A percentile compares a stretch with the other conserved stretches of the same genome.
phyloP scores from a whole-genome alignment of 1,284 basidiomycete species.

The Ustilago shanxiensis region DNA sequence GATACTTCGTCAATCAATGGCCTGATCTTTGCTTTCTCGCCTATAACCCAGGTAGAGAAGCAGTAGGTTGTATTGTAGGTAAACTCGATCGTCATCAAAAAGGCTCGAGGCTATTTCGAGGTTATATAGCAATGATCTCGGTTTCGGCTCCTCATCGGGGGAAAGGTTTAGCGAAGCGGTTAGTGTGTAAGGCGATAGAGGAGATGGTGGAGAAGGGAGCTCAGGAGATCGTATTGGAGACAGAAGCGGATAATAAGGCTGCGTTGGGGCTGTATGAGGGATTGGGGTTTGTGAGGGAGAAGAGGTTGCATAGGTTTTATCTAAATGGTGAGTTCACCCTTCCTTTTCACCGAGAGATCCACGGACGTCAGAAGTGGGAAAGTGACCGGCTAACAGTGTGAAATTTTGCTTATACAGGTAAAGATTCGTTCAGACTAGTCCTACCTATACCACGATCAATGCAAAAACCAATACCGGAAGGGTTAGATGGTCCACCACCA shows the following conservation, averaged over 20 bases:
- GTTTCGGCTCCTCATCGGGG: slow-evolving; percentile 53
- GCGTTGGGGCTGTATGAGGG: slow-evolving; percentile 89
- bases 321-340: slow-evolving; percentile 76
- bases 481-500: slow-evolving; percentile 17
- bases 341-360: too few species aligned
- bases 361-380: too few species aligned
- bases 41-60: neutral
- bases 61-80: slow-evolving; percentile 86
- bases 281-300: slow-evolving; percentile 94
- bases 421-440: slow-evolving; percentile 64
- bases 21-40: slow-evolving; percentile 91
- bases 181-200: slow-evolving; percentile 77
- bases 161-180: slow-evolving; percentile 73
- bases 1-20: slow-evolving; percentile 83
- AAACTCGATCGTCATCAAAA: slow-evolving; percentile 87
- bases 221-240: slow-evolving; percentile 93
- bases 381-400: too few species aligned
- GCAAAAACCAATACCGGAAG: slow-evolving; percentile 17
- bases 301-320: slow-evolving; percentile 93
- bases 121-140: slow-evolving; percentile 95
- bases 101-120: slow-evolving; percentile 77
- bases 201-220: slow-evolving; percentile 84
- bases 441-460: slow-evolving; percentile 41
- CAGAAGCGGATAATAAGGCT: slow-evolving; percentile 91
- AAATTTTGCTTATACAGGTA: slow-evolving; percentile 33